phyloP scores from a whole-genome alignment of 257 asterid genomes.

The Knoxia roxburghii region DNA sequence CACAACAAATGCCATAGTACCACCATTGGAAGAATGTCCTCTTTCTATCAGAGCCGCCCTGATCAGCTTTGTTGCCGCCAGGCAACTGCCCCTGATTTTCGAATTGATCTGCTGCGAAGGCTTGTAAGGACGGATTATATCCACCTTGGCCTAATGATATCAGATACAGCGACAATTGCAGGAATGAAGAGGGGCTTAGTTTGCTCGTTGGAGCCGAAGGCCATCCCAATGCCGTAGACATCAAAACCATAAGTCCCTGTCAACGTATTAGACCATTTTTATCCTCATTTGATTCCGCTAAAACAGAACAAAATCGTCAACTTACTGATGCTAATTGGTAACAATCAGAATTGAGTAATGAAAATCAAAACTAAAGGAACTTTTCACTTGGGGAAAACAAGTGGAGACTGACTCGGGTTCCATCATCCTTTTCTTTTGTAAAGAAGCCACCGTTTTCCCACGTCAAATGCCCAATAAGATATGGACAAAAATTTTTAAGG shows the following conservation, averaged over 20 bases:
- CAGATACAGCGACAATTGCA: slow-evolving; percentile 56
- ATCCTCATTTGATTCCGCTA: not conserved
- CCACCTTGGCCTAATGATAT: slow-evolving; percentile 84
- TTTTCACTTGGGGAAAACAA: slow-evolving; percentile 4
- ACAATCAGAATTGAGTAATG: too few relatives aligned
- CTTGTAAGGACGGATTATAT: slow-evolving; percentile 87
- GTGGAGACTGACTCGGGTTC: slow-evolving; percentile 39
- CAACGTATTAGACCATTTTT: not conserved
- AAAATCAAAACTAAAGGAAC: not conserved
- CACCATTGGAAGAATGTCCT: slow-evolving; percentile 84
- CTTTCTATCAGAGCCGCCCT: slow-evolving; percentile 33
- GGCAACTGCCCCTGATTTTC: slow-evolving; percentile 47
- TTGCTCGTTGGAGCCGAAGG: slow-evolving; percentile 39
- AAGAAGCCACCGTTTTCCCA: not conserved
- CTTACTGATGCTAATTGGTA: not conserved
- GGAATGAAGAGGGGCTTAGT: slow-evolving; percentile 34
- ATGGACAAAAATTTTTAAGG: not conserved
- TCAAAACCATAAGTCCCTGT: slow-evolving; percentile 79
- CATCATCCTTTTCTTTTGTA: not conserved
- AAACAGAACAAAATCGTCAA: not conserved
- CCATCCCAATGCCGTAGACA: slow-evolving; percentile 57
- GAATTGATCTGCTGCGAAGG: slow-evolving; percentile 83
- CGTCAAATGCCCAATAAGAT: not conserved
- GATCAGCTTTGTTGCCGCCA: slow-evolving; percentile 16
- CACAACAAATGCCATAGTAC: slow-evolving; percentile 86